Evolutionary conservation across 2,329 filamentous ascomycete species (phyloP), one percentile per base, ranked within the genome.

Genomic region (Magnaporthales sp.): DNA sequence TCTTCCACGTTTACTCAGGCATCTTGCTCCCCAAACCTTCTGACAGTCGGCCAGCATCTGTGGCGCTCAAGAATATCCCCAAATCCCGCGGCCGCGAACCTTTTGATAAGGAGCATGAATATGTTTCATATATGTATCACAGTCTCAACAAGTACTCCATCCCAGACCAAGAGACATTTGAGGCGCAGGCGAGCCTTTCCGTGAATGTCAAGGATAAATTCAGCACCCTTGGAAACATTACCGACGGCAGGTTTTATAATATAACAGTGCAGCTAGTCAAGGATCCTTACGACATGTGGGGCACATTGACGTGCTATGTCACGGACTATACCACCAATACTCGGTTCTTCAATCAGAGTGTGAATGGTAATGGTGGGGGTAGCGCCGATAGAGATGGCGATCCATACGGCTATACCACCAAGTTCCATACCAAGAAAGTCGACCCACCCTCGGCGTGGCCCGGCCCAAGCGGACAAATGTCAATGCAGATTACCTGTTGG

Each of bases 261-360:
- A 74, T 96, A 1, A 79, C 91, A 22, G 92, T 85, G 1, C 84
- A 93, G 73, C 86, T 96, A 2, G 83, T 93, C 62, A 80, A 75
- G 62, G 76, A 80, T 2, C 83, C 84, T 0, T 81, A 75, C 60
- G 77, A 80, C 31, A 24, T 71, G 7, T 73, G 74, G 26, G 81
- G 83, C 29, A 84, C 77, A 67, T 77, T 85, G 13, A 85, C 86
- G 5, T 70, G 97, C 0, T 93, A 93, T 80, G 79, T 96, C 22
- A 90, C 91, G 0, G 93, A 97, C 76, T 97, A 93, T 75, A 96
- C 92, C 0, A 78, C 85, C 64, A 92, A 97, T 72, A 73, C 80
- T 0, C 68, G 72, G 0, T 87, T 97, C 67, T 89, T 83, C 70
- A 76, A 87, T 46, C 86, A 78, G 63, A 71, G 73, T 11, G 76